Evolutionary conservation across 768 basidiomycete genomes (phyloP), one percentile per base, ranked within the genome.

Genomic region (Boletus sp.): DNA sequence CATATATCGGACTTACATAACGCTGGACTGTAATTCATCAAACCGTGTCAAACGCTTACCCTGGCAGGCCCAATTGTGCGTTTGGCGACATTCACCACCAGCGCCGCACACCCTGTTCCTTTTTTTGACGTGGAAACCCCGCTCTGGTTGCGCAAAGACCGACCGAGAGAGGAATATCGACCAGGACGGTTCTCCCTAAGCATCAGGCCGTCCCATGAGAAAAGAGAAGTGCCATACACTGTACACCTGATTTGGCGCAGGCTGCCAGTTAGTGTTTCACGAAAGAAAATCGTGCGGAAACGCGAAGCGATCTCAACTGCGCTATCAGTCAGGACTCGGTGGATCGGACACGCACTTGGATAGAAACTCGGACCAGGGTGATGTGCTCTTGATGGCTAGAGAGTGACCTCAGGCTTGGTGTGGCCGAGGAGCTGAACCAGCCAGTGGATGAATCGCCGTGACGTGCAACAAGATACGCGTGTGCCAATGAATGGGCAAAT

Each of bases 391-490:
- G 65, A 39, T 70, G 70, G 47, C 64, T 75, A 8, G 64, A 23
- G n/a, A 69, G 57, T 45, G 55, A 23, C 55, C 52, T 71, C n/a
- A n/a, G n/a, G n/a, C n/a, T n/a, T n/a, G n/a, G n/a, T n/a, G n/a
- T n/a, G n/a, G n/a, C 57, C 21, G 69, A 70, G 45, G 67, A 64
- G 25, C 77, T 76, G 29, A 69, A 71, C 15, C 30, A 42, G 76
- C 75, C 10, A 66, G 75, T 13, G 76, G 59, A 65, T 46, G 79
- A 75, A 23, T 64, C 56, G 7, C 74, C 78, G 38, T 72, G 70
- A 35, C 73, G 74, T 47, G 78, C 67, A 74, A 60, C 79, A 77
- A 40, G 74, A 77, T 47, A 64, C 51, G 49, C 60, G 33, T 46
- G 52, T 41, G 29, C 41, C 37, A 44, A 33, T 21, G 37, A 44